Conservation (phyloP, 1,284 basidiomycete genomes). For the Apiotrichum domesticum region DNA sequence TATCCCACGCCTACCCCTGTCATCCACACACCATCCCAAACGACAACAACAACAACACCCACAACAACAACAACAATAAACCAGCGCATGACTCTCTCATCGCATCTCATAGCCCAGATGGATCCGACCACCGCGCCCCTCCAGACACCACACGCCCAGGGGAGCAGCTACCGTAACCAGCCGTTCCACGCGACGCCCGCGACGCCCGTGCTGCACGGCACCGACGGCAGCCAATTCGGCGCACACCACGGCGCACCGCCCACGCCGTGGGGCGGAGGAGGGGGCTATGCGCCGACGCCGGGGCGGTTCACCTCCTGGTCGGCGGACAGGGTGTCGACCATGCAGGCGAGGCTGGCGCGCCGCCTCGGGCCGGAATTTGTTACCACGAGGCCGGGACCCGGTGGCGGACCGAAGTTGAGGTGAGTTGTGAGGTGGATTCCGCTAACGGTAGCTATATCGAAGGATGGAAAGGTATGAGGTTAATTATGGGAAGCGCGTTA, state of each 20-base stretch:
- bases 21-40: not conserved
- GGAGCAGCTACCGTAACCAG: not conserved
- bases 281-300: not conserved
- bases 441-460: conserved; percentile 71
- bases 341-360: conserved; percentile 78
- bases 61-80: too few species aligned
- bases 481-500: not conserved
- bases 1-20: not conserved
- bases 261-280: conserved; percentile 1
- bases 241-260: conserved; percentile 10
- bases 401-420: conserved; percentile 67
- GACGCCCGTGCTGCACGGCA: conserved; percentile 4
- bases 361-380: conserved; percentile 92
- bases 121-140: conserved; percentile 13
- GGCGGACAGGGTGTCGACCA: conserved; percentile 59
- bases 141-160: conserved; percentile 8
- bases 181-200: not conserved
- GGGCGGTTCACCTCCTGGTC: conserved; percentile 41
- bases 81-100: conserved; percentile 28
- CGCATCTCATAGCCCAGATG: conserved; percentile 33
- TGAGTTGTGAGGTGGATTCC: conserved; percentile 18
- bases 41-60: too few species aligned
- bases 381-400: conserved; percentile 80
- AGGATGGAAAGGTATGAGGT: conserved; percentile 69
- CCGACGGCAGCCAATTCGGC: conserved; percentile 10